phyloP scores from a whole-genome alignment of 1,139 yeast species.

The Taphrina populina region DNA sequence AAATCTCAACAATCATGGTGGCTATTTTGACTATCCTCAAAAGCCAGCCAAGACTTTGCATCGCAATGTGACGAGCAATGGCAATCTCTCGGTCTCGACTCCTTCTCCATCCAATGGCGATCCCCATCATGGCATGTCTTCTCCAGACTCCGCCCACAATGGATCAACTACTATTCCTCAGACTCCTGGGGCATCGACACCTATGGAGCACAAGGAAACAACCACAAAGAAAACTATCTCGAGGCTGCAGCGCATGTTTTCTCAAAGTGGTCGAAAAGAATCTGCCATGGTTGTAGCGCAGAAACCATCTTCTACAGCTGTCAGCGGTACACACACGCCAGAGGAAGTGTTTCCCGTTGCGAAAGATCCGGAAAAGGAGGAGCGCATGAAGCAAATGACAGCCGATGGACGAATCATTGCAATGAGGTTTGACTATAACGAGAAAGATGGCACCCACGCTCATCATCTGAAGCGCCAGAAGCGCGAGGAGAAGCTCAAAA shows the following conservation, averaged over 20 bases:
- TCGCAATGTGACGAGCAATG: conserved; percentile 2
- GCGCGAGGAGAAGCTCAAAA: conserved; percentile 82
- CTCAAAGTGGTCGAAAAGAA: conserved; percentile 32
- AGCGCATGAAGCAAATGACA: conserved; percentile 23
- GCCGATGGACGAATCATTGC: conserved; percentile 13
- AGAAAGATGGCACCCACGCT: conserved; percentile 63
- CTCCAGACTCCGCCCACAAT: conserved; percentile 2
- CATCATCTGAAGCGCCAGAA: conserved; percentile 74
- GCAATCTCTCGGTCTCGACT: neutral
- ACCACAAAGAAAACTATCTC: conserved; percentile 36
- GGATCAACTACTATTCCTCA: conserved; percentile 4
- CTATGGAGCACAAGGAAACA: conserved; percentile 41
- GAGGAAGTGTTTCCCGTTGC: conserved; percentile 14
- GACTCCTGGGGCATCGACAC: conserved; percentile 7
- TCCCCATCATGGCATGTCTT: neutral
- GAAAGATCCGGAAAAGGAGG: conserved; percentile 16
- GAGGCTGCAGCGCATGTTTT: conserved; percentile 36
- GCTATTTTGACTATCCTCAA: conserved; percentile 9
- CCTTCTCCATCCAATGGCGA: conserved; percentile 1
- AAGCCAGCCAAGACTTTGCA: conserved; percentile 5
- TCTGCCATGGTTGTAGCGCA: conserved; percentile 12
- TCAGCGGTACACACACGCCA: conserved; percentile 6
- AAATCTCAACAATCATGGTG: neutral
- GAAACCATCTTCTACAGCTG: conserved; percentile 2
- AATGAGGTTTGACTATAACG: conserved; percentile 31